Conservation (phyloP, 2,329 filamentous ascomycete species). For the Fusarium fujikuroi region DNA sequence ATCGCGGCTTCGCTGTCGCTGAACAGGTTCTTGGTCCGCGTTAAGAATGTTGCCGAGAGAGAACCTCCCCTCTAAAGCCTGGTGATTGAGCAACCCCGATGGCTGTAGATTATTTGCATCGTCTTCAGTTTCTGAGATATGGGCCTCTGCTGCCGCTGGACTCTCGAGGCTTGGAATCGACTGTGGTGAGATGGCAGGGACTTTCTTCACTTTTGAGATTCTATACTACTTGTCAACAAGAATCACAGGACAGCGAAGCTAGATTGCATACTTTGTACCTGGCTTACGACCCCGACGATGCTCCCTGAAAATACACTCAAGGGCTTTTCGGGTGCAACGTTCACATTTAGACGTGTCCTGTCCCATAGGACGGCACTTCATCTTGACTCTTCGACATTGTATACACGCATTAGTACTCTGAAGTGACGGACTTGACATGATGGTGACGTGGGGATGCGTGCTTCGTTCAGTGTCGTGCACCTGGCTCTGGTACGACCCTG, state of each 20-base stretch:
- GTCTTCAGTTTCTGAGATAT: background rate
- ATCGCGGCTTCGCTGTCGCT: background rate
- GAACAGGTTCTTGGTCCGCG: background rate
- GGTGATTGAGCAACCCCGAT: background rate
- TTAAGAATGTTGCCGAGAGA: background rate
- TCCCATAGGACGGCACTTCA: background rate
- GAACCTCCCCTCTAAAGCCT: background rate
- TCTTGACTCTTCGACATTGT: background rate
- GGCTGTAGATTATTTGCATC: background rate
- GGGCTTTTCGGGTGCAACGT: background rate
- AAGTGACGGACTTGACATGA: background rate
- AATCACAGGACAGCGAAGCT: accelerated
- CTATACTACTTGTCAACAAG: background rate
- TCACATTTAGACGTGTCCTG: background rate
- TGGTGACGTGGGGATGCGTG: accelerated
- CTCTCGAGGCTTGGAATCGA: background rate
- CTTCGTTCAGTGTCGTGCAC: background rate
- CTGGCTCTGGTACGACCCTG: background rate
- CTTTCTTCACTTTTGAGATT: background rate
- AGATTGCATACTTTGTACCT: background rate
- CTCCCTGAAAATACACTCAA: background rate
- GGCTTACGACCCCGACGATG: background rate
- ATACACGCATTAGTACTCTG: background rate
- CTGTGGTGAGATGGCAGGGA: background rate
- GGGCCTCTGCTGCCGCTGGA: background rate